Conservation (phyloP, 148 eudicot species). For the Arctostaphylos glauca region DNA sequence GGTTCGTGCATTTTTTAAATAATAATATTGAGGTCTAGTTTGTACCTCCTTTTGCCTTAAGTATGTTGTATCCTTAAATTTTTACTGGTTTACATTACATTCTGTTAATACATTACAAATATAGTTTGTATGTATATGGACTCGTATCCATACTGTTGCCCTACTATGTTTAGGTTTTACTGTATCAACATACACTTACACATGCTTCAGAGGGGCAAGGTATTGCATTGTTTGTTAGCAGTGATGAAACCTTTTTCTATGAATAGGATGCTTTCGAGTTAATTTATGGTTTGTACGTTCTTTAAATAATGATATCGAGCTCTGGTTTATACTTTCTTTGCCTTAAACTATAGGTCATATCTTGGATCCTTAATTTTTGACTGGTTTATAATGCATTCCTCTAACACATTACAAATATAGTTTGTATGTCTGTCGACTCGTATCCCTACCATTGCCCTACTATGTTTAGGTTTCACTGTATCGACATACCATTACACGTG, state of each 20-base stretch:
- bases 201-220: not conserved
- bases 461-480: not conserved
- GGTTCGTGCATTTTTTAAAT: not conserved
- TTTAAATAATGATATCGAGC: not conserved
- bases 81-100: not conserved
- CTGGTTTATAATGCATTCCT: not conserved
- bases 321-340: not conserved
- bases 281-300: not conserved
- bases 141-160: not conserved
- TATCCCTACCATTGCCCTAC: not conserved
- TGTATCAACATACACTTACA: not conserved
- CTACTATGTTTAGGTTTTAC: not conserved
- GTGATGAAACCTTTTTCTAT: not conserved
- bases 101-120: not conserved
- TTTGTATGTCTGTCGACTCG: not conserved
- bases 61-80: not conserved
- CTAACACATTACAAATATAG: not conserved
- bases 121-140: not conserved
- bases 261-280: not conserved
- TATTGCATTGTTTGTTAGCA: not conserved
- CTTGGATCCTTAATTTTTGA: not conserved
- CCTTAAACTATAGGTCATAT: not conserved
- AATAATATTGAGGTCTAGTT: not conserved
- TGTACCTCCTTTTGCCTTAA: not conserved
- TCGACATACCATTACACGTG: not conserved